Evolutionary conservation across 2,329 filamentous ascomycete species (phyloP).

Genomic region (Fusarium nelsonii): DNA sequence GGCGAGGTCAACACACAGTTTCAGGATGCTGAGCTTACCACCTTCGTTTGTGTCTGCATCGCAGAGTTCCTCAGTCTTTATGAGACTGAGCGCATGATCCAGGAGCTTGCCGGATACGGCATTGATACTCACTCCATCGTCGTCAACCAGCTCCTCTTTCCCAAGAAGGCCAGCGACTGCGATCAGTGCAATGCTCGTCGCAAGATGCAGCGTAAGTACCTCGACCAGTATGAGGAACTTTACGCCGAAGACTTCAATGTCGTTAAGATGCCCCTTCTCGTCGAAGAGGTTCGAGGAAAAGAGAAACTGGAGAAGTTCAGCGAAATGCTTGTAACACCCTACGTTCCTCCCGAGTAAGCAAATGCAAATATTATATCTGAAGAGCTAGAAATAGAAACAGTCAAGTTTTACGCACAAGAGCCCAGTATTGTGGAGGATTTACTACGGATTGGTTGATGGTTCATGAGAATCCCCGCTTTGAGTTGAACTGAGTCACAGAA

Average conservation of each 20-base stretch:
- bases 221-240: slow-evolving; percentile 97
- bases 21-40: slow-evolving; percentile 95
- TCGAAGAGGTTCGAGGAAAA: slow-evolving; percentile 96
- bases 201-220: slow-evolving; percentile 99
- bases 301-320: slow-evolving; percentile 93
- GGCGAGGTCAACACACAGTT: slow-evolving; percentile 97
- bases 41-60: slow-evolving; percentile 98
- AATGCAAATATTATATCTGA: background rate
- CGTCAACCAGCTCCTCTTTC: slow-evolving; percentile 97
- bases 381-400: slow-evolving; percentile 9
- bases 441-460: slow-evolving; percentile 25
- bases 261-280: slow-evolving; percentile 95
- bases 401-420: too few relatives aligned
- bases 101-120: slow-evolving; percentile 91
- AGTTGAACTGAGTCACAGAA: slow-evolving; percentile 33
- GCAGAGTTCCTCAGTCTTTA: slow-evolving; percentile 96
- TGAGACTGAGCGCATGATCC: slow-evolving; percentile 99
- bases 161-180: slow-evolving; percentile 84
- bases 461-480: slow-evolving; percentile 31
- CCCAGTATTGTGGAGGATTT: slow-evolving; percentile 37
- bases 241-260: slow-evolving; percentile 98
- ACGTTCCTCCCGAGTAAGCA: slow-evolving; percentile 71
- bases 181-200: slow-evolving; percentile 94
- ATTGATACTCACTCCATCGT: slow-evolving; percentile 99
- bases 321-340: slow-evolving; percentile 84